Conservation (phyloP, 2,329 filamentous ascomycete species). For the Sordariomycetes sp. region DNA sequence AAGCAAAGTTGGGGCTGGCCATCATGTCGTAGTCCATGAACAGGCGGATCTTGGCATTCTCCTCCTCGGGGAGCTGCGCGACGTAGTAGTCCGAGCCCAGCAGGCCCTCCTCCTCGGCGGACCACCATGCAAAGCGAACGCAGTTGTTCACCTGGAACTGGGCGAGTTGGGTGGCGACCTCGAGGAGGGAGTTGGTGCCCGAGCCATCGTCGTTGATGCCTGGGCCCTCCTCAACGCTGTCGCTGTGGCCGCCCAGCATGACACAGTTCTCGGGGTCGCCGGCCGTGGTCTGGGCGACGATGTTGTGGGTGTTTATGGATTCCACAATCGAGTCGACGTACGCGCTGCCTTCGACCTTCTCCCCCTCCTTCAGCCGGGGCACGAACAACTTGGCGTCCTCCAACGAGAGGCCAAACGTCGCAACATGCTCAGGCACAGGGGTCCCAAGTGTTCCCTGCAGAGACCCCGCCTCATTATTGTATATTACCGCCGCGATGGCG, state of each 20-base stretch:
- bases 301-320: constrained; percentile 44
- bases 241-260: constrained; percentile 54
- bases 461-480: constrained; percentile 56
- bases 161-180: constrained; percentile 48
- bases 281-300: constrained; percentile 49
- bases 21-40: constrained; percentile 67
- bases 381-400: constrained; percentile 47
- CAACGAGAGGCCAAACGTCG: constrained; percentile 57
- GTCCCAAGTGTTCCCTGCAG: constrained; percentile 60
- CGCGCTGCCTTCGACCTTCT: constrained; percentile 40
- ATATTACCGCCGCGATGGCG: constrained; percentile 61
- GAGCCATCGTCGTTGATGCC: constrained; percentile 75
- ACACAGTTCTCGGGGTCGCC: constrained; percentile 55
- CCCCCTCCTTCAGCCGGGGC: constrained; percentile 38
- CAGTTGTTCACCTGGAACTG: constrained; percentile 52
- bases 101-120: constrained; percentile 56
- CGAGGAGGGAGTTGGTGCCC: constrained; percentile 51
- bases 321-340: constrained; percentile 49
- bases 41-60: constrained; percentile 51
- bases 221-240: constrained; percentile 51
- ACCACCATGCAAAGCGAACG: constrained; percentile 59
- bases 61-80: constrained; percentile 37
- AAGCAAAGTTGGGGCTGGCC: constrained; percentile 54
- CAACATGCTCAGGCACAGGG: constrained; percentile 47
- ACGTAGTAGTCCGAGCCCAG: constrained; percentile 55